Percentiles rank a stretch among this genome's conserved stretches.
Conservation (phyloP, 2,329 filamentous ascomycete genomes). For the Ceratocystis colombiana region DNA sequence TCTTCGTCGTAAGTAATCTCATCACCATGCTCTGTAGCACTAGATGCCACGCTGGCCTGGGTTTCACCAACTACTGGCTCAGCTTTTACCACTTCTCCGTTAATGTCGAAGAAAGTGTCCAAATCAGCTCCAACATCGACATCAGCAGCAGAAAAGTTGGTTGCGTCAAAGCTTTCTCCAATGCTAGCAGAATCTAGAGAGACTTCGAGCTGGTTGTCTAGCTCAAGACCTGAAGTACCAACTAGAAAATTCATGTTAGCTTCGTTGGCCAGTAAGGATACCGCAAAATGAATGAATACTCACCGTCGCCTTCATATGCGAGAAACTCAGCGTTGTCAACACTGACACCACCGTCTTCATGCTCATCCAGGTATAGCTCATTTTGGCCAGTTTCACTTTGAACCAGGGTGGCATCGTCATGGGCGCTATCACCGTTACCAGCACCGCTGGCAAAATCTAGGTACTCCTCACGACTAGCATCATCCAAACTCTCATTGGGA, state of each 20-base stretch:
- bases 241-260: constrained; percentile 18
- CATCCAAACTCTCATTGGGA: constrained; percentile 29
- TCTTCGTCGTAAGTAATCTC: constrained; percentile 26
- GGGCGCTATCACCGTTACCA: constrained; percentile 27
- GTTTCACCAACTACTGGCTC: background rate
- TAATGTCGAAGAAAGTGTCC: constrained; percentile 20
- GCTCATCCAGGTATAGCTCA: constrained; percentile 26
- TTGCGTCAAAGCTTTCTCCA: constrained; percentile 18
- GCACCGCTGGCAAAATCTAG: constrained; percentile 26
- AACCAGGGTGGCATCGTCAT: constrained; percentile 25
- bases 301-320: constrained; percentile 18
- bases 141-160: constrained; percentile 17
- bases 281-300: constrained; percentile 1
- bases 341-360: constrained; percentile 21
- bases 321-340: constrained; percentile 20
- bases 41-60: constrained; percentile 17
- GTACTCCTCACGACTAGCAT: constrained; percentile 21
- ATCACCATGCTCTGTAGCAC: constrained; percentile 25
- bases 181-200: constrained; percentile 16
- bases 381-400: constrained; percentile 24
- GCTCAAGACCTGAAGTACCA: constrained; percentile 19
- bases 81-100: constrained; percentile 1
- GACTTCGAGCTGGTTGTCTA: constrained; percentile 9
- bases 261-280: background rate
- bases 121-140: constrained; percentile 20